These are phyloP conservation scores for Boletus barrowsii DNA, from an alignment of 768 basidiomycete species.

Conservation along the genomic window DNA sequence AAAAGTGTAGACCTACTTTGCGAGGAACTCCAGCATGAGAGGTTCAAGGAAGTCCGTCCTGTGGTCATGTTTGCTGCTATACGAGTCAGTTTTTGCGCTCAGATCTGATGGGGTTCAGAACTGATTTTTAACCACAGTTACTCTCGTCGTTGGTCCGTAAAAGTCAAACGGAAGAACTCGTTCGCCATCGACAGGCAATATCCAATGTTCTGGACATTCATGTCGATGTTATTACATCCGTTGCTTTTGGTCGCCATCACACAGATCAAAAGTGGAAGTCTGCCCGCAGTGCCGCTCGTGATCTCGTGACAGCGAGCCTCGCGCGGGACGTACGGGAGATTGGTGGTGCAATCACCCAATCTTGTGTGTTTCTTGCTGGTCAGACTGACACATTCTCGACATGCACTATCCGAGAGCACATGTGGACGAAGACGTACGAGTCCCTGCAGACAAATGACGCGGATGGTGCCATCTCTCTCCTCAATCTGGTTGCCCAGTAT, in stretches of 20 bases:
- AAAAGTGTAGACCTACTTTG: conserved; percentile 71
- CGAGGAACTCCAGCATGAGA: conserved; percentile 78
- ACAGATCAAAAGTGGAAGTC: conserved; percentile 40
- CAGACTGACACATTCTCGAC: conserved; percentile 30
- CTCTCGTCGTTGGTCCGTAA: conserved; percentile 34
- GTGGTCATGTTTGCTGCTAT: conserved; percentile 57
- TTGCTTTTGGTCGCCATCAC: conserved; percentile 43
- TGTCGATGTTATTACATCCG: conserved; percentile 41
- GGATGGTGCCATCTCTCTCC: conserved; percentile 54
- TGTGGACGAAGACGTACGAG: conserved; percentile 72
- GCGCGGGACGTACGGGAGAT: conserved; percentile 35
- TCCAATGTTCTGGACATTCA: conserved; percentile 50
- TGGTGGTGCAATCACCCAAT: conserved; percentile 27
- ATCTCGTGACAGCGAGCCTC: conserved; percentile 37
- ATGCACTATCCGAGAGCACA: conserved; percentile 46
- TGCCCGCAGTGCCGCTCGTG: conserved; percentile 40
- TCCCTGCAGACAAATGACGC: conserved; percentile 55
- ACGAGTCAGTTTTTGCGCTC: conserved; percentile 47
- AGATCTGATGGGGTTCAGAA: background rate
- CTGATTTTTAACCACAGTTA: conserved; percentile 26
- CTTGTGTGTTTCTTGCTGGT: conserved; percentile 34
- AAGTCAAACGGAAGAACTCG: conserved; percentile 26
- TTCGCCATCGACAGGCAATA: conserved; percentile 29
- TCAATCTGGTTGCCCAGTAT: conserved; percentile 54
- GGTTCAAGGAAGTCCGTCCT: conserved; percentile 59